Percentiles rank a stretch among this genome's conserved stretches.
Conservation (phyloP, 75 land plant genomes). For the Selaginella tamariscina region DNA sequence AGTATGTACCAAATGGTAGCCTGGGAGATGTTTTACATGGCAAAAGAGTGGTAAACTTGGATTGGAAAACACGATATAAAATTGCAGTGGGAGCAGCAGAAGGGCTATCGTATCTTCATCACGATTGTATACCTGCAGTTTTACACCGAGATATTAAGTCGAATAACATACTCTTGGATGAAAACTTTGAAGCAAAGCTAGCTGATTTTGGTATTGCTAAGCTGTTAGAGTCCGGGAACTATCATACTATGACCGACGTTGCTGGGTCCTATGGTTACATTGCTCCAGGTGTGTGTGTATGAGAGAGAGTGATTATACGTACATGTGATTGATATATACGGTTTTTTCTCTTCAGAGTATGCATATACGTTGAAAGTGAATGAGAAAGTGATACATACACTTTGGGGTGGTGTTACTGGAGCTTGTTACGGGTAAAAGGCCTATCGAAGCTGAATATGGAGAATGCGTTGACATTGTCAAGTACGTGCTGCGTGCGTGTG, state of each 20-base stretch:
- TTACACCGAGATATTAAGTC: slow-evolving; percentile 66
- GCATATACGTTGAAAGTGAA: slow-evolving; percentile 23
- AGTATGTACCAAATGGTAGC: slow-evolving; percentile 69
- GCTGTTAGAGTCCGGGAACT: slow-evolving; percentile 11
- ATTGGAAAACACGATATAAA: slow-evolving; percentile 30
- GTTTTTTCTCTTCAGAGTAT: slow-evolving; percentile 33
- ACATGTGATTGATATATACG: neutral
- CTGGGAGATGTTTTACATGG: slow-evolving; percentile 50
- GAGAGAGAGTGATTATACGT: too few relatives aligned
- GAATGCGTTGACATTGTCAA: neutral
- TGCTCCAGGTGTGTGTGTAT: slow-evolving; percentile 49
- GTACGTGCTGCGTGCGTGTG: too few relatives aligned
- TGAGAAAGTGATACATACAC: neutral
- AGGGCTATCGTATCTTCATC: slow-evolving; percentile 52
- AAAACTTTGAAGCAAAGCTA: slow-evolving; percentile 35
- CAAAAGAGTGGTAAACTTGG: slow-evolving; percentile 8
- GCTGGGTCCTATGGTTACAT: slow-evolving; percentile 63
- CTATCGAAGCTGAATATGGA: neutral
- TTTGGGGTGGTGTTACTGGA: neutral
- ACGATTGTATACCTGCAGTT: slow-evolving; percentile 41
- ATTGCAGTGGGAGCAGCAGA: slow-evolving; percentile 47
- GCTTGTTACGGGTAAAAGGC: neutral
- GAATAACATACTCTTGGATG: slow-evolving; percentile 50
- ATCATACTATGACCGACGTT: slow-evolving; percentile 27
- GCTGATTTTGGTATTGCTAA: slow-evolving; percentile 67